These are phyloP conservation scores for Scleroderma citrinum DNA, from an alignment of 768 basidiomycete species.

Conservation along the genomic window DNA sequence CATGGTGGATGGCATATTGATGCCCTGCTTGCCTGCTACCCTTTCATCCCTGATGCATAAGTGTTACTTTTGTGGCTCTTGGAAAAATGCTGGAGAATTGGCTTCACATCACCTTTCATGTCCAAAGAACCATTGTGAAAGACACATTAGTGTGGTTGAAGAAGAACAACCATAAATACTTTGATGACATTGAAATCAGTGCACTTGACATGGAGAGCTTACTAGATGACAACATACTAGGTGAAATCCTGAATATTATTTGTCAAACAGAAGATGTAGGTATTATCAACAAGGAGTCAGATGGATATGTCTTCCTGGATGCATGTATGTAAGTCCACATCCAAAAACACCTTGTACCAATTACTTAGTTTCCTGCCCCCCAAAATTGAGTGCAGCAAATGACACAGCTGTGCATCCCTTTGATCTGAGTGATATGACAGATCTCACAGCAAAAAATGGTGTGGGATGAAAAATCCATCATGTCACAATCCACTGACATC, in stretches of 20 bases:
- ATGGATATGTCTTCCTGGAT: slow-evolving; percentile 15
- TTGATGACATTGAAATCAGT: slow-evolving; percentile 24
- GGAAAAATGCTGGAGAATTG: slow-evolving; percentile 20
- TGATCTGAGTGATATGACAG: too few species aligned
- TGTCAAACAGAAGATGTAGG: slow-evolving; percentile 32
- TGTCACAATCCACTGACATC: too few species aligned
- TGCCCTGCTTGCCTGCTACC: slow-evolving; percentile 26
- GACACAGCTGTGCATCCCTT: too few species aligned
- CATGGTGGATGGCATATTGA: slow-evolving; percentile 31
- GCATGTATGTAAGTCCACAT: too few species aligned
- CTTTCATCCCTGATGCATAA: slow-evolving; percentile 28
- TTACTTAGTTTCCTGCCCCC: too few species aligned
- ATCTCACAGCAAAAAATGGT: background rate
- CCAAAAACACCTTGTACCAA: too few species aligned
- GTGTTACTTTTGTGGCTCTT: slow-evolving; percentile 33
- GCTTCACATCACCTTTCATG: slow-evolving; percentile 27
- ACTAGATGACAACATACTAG: slow-evolving; percentile 32
- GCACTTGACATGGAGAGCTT: slow-evolving; percentile 12
- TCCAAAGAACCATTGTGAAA: slow-evolving; percentile 20
- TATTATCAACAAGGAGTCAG: slow-evolving; percentile 30
- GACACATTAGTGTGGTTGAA: slow-evolving; percentile 33
- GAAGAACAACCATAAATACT: slow-evolving; percentile 28
- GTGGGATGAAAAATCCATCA: background rate
- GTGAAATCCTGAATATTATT: slow-evolving; percentile 17
- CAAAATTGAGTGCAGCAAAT: too few species aligned